phyloP scores from a whole-genome alignment of 305 asterid genomes.

The Galium porrigens region DNA sequence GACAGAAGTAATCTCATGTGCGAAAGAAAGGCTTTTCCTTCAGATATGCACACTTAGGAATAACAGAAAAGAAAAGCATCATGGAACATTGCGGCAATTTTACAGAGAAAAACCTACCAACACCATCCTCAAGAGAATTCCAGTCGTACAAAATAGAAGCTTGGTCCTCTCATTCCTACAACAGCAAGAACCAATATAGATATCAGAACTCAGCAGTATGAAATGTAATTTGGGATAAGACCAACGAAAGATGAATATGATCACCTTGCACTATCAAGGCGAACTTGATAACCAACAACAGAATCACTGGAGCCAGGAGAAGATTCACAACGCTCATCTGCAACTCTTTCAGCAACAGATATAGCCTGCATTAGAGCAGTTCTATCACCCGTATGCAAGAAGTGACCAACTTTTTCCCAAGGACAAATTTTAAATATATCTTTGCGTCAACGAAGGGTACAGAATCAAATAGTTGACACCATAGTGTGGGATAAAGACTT shows the following conservation, averaged over 20 bases:
- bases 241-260: slow-evolving; percentile 11
- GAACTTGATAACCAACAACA: slow-evolving; percentile 94
- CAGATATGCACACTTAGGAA: background rate
- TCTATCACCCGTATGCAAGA: slow-evolving; percentile 1
- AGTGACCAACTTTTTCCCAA: background rate
- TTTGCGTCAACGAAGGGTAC: background rate
- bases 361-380: slow-evolving; percentile 36
- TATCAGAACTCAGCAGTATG: background rate
- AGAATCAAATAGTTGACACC: background rate
- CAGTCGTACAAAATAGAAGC: slow-evolving; percentile 94
- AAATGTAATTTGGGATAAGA: background rate
- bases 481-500: background rate
- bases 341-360: slow-evolving; percentile 96
- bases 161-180: slow-evolving; percentile 73
- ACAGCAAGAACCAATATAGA: slow-evolving; percentile 11
- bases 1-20: slow-evolving; percentile 1
- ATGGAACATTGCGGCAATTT: background rate
- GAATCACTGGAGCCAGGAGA: slow-evolving; percentile 80
- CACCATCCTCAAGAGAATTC: slow-evolving; percentile 90
- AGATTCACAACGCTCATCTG: slow-evolving; percentile 84
- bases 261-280: slow-evolving; percentile 95
- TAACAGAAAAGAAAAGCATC: background rate
- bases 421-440: background rate
- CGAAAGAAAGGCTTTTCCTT: background rate
- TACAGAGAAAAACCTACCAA: slow-evolving; percentile 33